Base-by-base conservation (phyloP, 2,329 filamentous ascomycete species). In the Nigrospora sphaerica region DNA sequence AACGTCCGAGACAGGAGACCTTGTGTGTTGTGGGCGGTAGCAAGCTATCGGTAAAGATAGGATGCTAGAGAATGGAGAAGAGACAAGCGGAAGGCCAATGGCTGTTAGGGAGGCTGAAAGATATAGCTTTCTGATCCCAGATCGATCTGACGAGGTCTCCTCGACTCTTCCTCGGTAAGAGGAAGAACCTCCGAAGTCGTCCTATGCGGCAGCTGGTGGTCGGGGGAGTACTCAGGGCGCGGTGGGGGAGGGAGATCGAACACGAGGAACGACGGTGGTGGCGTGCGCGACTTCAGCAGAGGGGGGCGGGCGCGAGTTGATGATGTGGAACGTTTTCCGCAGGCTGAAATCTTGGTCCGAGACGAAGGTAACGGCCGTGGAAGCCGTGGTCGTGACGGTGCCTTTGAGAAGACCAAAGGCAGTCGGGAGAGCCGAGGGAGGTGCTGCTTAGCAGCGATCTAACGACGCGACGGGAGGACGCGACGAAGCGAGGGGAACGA, bases 151-250 rank as follows among this genome's bases (percentile, higher is more conserved):
- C 89, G 86, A 89, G 88, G 88, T 86, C 89, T 92, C 86, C 86
- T 89, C 87, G 90, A 95, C 89, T 93, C 93, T 95, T 92, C 93
- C 93, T 91, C 92, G 72, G 75, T 77, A 76, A 93, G 92, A 95
- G 91, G 92, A 97, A 97, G 92, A 95, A 91, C 86, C 87, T 84
- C 80, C 81, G 82, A 85, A 85, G 81, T 81, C 84, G 86, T 95
- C 88, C 89, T 97, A 98, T 98, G 92, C 93, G 93, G 93, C 93
- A 97, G 92, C 88, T 95, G 86, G 80, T 75, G 72, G 70, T 73
- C 72, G 68, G 78, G 72, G 66, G 73, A 78, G 69, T 76, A 78
- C 68, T 69, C 64, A 58, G 73, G 73, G 67, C 61, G 67, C 55
- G 68, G 66, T 65, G 73, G 66, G 62, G 66, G 65, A 60, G 67